Evolutionary conservation across 768 basidiomycete species (phyloP), one percentile per base, ranked within the genome.

Genomic region (Boletus reticuloceps): DNA sequence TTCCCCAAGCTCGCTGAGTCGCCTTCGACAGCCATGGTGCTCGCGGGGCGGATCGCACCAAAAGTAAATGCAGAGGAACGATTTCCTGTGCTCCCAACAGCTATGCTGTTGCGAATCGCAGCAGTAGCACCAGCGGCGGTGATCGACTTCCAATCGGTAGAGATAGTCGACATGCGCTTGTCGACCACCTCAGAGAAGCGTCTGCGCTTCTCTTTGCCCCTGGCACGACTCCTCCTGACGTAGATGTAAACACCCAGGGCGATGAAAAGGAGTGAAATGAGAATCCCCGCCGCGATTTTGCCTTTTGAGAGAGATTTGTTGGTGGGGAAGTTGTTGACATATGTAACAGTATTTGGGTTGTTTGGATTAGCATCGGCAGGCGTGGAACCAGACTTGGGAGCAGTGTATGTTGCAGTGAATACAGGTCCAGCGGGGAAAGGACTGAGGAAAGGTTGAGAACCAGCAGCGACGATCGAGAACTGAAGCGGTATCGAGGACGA

Each of bases 81-180:
- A 44, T 69, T 67, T 56, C 71, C 56, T 49, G 51, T 51, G n/a
- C 62, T 64, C 31, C 64, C 63, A 36, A 79, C 71, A 5, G 85
- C 85, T 29, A 89, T 84, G 41, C 82, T 84, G 60, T 77, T 79
- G 55, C 89, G 82, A 59, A 93, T 86, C 12, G 88, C 91, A 34
- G 84, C 88, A 20, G 77, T 75, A 1, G 89, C 91, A 46, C 88
- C 90, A 5, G 81, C 84, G 6, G 77, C 74, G 9, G 85, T 82
- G 61, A 91, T 83, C 42, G 79, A 77, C 68, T 85, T 86, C 90
- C 90, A 92, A 64, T 91, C 87, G 19, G 79, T 73, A 7, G 84
- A 85, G 60, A 91, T 89, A 47, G 86, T 88, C 3, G 84, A 86
- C 90, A 93, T 91, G 69, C 90, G 86, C 69, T 83, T 84, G 74